phyloP scores from a whole-genome alignment of 1,139 yeast species.

The Arxiozyma telluris region DNA sequence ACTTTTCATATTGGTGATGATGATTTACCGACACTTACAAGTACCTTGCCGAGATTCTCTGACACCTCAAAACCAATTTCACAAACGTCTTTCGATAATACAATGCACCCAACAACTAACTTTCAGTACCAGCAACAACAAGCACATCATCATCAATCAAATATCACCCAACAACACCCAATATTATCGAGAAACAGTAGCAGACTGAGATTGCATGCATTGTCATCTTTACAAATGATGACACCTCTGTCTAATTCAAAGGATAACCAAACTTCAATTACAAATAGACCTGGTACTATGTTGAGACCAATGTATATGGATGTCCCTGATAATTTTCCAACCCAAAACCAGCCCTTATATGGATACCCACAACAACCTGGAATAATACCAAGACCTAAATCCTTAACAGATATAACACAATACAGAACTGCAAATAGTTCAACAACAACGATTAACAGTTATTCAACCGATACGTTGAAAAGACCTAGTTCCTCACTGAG shows the following conservation, averaged over 20 bases:
- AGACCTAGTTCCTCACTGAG: constrained; percentile 24
- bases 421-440: constrained; percentile 1
- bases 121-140: neutral
- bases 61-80: constrained; percentile 2
- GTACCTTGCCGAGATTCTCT: neutral
- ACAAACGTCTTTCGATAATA: neutral
- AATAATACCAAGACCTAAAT: constrained; percentile 20
- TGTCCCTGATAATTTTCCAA: constrained; percentile 10
- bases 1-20: constrained; percentile 10
- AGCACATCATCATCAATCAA: constrained; percentile 8
- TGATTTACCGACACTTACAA: neutral
- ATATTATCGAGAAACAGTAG: constrained; percentile 7
- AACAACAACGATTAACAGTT: neutral
- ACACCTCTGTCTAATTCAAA: constrained; percentile 26
- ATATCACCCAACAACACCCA: constrained; percentile 5
- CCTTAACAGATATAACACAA: constrained; percentile 18
- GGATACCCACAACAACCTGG: neutral
- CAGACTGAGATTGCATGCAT: constrained; percentile 25
- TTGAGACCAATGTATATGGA: constrained; percentile 13
- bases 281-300: neutral
- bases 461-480: constrained; percentile 6
- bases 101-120: neutral
- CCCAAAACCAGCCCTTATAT: neutral
- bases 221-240: constrained; percentile 35
- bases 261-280: neutral